Percentiles rank a stretch among this genome's conserved stretches.
Conservation (phyloP, 345 rosid genomes). For the Garcia nutans region DNA sequence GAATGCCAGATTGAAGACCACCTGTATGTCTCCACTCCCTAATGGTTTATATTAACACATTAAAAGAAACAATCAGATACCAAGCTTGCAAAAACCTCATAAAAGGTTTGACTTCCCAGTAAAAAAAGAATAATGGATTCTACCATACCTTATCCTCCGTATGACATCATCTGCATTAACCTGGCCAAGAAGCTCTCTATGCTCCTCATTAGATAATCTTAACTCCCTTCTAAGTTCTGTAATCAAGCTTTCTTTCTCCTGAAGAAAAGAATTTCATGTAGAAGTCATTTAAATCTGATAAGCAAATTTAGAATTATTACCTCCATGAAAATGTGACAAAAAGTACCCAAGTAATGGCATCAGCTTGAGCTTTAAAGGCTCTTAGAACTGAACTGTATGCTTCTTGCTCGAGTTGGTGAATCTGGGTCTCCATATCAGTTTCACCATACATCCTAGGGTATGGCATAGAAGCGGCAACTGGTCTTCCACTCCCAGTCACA, state of each 20-base stretch:
- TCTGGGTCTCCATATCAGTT: constrained; percentile 80
- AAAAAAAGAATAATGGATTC: constrained; percentile 4
- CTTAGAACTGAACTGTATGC: constrained; percentile 74
- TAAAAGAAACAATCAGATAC: constrained; percentile 6
- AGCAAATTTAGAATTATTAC: constrained; percentile 28
- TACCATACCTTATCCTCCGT: constrained; percentile 62
- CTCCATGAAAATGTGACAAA: constrained; percentile 15
- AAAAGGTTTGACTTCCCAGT: constrained; percentile 2
- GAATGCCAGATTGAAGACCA: constrained; percentile 58
- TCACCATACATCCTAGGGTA: constrained; percentile 71
- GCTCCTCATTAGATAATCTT: constrained; percentile 82
- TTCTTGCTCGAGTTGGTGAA: constrained; percentile 87
- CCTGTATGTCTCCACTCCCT: constrained; percentile 93
- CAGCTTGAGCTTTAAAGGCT: constrained; percentile 95
- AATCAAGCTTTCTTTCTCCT: constrained; percentile 89
- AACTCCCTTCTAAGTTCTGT: constrained; percentile 84
- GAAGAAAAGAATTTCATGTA: constrained; percentile 37
- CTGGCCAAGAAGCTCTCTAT: constrained; percentile 73
- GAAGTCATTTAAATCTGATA: constrained; percentile 37
- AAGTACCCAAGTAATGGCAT: constrained; percentile 90
- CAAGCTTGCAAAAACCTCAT: constrained; percentile 13
- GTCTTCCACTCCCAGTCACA: constrained; percentile 62
- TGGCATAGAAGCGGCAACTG: constrained; percentile 47
- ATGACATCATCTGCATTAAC: constrained; percentile 74
- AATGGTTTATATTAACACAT: constrained; percentile 24